These are phyloP conservation scores for Diaporthe caulivora DNA, from an alignment of 2,329 filamentous ascomycete genomes.

Conservation along the genomic window DNA sequence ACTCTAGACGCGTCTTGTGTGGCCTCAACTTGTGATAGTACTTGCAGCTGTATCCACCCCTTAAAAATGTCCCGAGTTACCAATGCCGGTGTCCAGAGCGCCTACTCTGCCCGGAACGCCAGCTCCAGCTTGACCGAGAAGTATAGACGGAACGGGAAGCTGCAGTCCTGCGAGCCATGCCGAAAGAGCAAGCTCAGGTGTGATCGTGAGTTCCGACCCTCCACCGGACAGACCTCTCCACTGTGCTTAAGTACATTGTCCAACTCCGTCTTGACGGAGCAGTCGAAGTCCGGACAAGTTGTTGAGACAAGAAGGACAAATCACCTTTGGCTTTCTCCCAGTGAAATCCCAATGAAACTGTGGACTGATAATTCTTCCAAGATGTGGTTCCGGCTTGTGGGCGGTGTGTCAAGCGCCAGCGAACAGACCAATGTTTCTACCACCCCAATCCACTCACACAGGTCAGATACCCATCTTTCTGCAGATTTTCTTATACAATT, in stretches of 20 bases:
- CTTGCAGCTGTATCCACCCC: background rate
- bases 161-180: conserved; percentile 51
- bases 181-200: conserved; percentile 52
- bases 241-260: background rate
- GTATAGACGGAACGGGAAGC: conserved; percentile 51
- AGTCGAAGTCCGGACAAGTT: background rate
- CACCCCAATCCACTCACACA: conserved; percentile 50
- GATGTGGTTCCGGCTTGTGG: conserved; percentile 50
- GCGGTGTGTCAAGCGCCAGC: conserved; percentile 48
- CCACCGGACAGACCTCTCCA: background rate
- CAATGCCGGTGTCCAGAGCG: conserved; percentile 36
- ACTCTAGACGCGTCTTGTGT: background rate
- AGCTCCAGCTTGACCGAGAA: conserved; percentile 45
- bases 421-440: conserved; percentile 49
- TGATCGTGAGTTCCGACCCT: conserved; percentile 43
- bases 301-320: background rate
- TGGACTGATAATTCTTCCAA: background rate
- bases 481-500: background rate
- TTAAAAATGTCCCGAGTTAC: conserved; percentile 30
- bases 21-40: background rate
- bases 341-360: no score
- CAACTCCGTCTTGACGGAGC: background rate
- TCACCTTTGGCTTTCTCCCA: background rate
- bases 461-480: conserved; percentile 14
- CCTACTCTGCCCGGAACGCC: conserved; percentile 37